A percentile compares a stretch with the other conserved stretches of the same genome.
Conservation (phyloP, 305 asterid species). For the Fraxinus greggii region DNA sequence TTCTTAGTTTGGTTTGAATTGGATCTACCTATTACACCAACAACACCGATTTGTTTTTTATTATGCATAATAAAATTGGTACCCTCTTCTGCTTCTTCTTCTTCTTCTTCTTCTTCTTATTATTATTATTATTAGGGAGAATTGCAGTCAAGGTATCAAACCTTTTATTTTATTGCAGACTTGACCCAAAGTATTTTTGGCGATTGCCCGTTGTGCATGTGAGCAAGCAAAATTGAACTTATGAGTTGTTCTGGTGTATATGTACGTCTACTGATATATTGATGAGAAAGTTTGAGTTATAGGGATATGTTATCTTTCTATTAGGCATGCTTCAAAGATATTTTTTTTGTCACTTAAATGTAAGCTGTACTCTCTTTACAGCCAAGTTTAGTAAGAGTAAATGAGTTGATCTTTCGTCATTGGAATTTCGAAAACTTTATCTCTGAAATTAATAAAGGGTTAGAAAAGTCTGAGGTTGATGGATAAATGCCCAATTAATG, state of each 20-base stretch:
- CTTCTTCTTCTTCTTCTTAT: too few relatives aligned
- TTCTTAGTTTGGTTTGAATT: not conserved
- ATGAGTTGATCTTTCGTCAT: not conserved
- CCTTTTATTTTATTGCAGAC: too few relatives aligned
- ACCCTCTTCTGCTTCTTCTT: not conserved
- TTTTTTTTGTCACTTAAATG: not conserved
- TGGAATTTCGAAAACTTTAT: not conserved
- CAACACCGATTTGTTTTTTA: too few relatives aligned
- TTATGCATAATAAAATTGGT: not conserved
- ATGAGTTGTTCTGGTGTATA: not conserved
- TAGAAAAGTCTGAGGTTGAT: not conserved
- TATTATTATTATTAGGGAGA: too few relatives aligned
- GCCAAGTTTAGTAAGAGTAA: not conserved
- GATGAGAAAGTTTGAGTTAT: not conserved
- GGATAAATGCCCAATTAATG: not conserved
- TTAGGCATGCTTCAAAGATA: not conserved
- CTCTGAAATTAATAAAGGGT: not conserved
- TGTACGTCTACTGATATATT: not conserved
- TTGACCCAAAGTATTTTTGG: not conserved
- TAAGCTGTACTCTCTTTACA: not conserved
- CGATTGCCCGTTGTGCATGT: not conserved
- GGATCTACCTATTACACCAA: not conserved
- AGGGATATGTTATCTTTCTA: not conserved
- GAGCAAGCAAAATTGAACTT: not conserved
- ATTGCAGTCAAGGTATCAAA: too few relatives aligned